Percentiles rank a stretch among this genome's conserved stretches.
phyloP scores from a whole-genome alignment of 106 monocot species.

The Allium cepa region DNA sequence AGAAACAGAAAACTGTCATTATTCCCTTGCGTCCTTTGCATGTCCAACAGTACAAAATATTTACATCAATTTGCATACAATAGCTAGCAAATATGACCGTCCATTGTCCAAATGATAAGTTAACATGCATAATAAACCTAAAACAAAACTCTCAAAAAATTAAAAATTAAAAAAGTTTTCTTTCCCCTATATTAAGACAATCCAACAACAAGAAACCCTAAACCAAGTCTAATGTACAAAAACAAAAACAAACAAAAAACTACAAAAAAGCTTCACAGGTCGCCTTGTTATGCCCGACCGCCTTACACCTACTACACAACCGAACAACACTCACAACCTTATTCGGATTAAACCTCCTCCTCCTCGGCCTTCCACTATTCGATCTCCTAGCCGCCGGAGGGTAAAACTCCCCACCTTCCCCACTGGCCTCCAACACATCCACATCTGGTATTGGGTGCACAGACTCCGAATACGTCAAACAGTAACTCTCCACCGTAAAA shows the following conservation, averaged over 20 bases:
- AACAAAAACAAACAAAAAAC: background rate
- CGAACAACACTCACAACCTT: slow-evolving; percentile 30
- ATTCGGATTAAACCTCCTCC: slow-evolving; percentile 50
- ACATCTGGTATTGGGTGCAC: slow-evolving; percentile 69
- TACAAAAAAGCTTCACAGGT: slow-evolving; percentile 70
- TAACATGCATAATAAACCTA: too few species aligned
- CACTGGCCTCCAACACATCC: slow-evolving; percentile 40
- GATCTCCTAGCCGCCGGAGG: slow-evolving; percentile 44
- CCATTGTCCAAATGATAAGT: too few species aligned
- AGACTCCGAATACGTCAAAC: slow-evolving; percentile 33
- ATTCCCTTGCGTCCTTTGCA: too few species aligned
- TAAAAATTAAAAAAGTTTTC: too few species aligned
- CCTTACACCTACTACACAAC: slow-evolving; percentile 84
- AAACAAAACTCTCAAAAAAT: too few species aligned
- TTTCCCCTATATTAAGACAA: too few species aligned
- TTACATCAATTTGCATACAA: too few species aligned
- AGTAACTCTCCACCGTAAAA: slow-evolving; percentile 47
- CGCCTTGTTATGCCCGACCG: slow-evolving; percentile 77
- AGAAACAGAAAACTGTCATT: too few species aligned
- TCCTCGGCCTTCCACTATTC: slow-evolving; percentile 35
- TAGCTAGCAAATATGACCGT: too few species aligned
- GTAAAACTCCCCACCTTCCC: slow-evolving; percentile 30
- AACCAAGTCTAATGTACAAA: slow-evolving; percentile 1
- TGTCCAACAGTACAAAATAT: too few species aligned
- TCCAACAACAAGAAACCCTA: background rate